Base-by-base conservation (phyloP, 2,329 filamentous ascomycete genomes). In the Penicillium sp. region DNA sequence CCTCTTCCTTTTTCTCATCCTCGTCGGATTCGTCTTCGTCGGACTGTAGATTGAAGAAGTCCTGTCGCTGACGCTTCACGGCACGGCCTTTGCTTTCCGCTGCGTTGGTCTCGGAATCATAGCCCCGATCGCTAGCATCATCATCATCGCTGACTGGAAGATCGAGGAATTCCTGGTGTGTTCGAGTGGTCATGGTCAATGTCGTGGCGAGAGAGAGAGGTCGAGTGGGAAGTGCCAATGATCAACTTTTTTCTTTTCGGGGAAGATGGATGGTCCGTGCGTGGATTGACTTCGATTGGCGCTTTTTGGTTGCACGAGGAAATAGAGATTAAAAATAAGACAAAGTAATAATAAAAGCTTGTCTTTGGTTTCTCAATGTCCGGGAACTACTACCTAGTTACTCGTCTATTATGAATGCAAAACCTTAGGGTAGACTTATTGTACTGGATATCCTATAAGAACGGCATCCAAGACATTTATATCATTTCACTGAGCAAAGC, bases 101-200 rank as follows among this genome's bases (percentile, higher is more conserved):
- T 13, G 53, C 65, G 28, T 54, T 48, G 4, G 61, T 66, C 44
- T 70, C 68, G 27, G 67, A 70, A 44, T 70, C 65, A 37, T 71
- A 71, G 44, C 67, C 67, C 11, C 49, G 49, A 25, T 68, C 66
- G 37, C 53, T 59, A 22, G 53, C 64, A 1, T 68, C 65, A 2
- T 68, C 65, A 2, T 68, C 67, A 12, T 60, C 47, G 16, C 48
- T 63, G 8, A 48, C 50, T 14, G 44, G 57, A 20, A 66, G 52
- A 26, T 65, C 65, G 8, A 68, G 48, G 33, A 62, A 65, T 20
- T 68, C 63, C 39, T 64, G 64, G 14, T 57, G 53, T 37, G 63
- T 66, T 30, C 60, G 60, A 18, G 57, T 60, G 15, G 62, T 55
- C 65, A 68, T 66, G 25, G 31, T 53, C n/a, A n/a, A 42, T 37